Evolutionary conservation across 306 rosid genomes (phyloP), one percentile per base, ranked within the genome.

Genomic region (Leucaena leucocephala): DNA sequence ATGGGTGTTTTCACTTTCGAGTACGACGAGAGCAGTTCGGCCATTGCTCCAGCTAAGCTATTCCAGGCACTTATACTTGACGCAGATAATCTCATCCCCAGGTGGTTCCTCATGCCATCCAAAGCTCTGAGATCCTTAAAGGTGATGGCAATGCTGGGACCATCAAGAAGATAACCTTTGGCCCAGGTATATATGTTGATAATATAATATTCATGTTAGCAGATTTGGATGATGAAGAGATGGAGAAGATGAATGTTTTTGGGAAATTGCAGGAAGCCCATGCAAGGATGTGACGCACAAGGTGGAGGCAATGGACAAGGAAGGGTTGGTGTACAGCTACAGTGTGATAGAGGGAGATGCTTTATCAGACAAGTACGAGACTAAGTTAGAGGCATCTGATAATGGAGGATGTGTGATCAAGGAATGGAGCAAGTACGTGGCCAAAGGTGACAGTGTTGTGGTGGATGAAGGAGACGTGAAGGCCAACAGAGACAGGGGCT

Each of bases 281-380:
- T 62, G 34, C 55, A 79, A 62, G 63, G 73, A 79, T 43, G 76
- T 78, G 78, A 87, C 78, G 45, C 88, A 87, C 80, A 46, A 84
- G 77, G 78, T 84, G 39, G 88, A 87, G 76, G 85, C 77, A 39
- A 54, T 84, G 46, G 90, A 87, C 73, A 77, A 80, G 69, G 86
- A 84, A 67, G 64, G 19, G 1, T 75, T 87, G 45, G 70, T 33
- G 61, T 84, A 85, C 67, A 80, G 65, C 50, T 85, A 82, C 80
- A 84, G 83, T 21, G 71, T 87, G 82, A 80, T 84, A 1, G 86
- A 77, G 65, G 70, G 82, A n/a, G 84, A 87, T 71, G 85, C 81
- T 0, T 85, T 87, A 70, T 22, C 58, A 63, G 87, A 83, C 57
- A 82, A 75, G 82, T 64, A 76, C 71, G 88, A 85, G 59, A 82